Evolutionary conservation across 1,284 basidiomycete species (phyloP), one percentile per base, ranked within the genome.

Genomic region (Sphagnurus paluster): DNA sequence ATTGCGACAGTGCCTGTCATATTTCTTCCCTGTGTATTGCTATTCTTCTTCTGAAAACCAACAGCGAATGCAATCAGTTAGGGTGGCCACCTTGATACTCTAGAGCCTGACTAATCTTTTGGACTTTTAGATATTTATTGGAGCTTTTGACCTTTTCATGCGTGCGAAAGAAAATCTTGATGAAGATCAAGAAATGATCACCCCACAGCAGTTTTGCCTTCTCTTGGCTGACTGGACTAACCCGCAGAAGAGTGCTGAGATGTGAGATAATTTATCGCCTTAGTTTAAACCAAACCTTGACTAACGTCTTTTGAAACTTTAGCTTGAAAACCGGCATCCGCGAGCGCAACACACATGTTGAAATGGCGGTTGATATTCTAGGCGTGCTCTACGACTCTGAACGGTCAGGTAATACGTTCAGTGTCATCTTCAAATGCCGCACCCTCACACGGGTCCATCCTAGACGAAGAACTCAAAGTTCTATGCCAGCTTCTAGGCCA

Each of bases 221-320:
- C 82, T 98, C 69, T 79, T 99, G 55, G 73, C 90, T 2, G 94
- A 98, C 59, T 99, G 96, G 96, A 92, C 89, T 1, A 90, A 98
- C 64, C 91, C 95, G 0, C 75, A 81, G 56, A 95, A 93, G 61
- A 80, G 80, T 23, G 76, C 86, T 75, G 46, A 59, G 39, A 52
- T 61, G 69, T 71, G 35, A 46, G 65, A 17, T 34, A n/a, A 39
- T 49, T 16, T 28, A 21, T 36, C 20, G 39, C 5, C 26, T n/a
- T 43, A 25, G n/a, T 43, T 35, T 13, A 29, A 1, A 32, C 21
- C 17, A n/a, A n/a, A n/a, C 16, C 17, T 33, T 10, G 25, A 26
- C 25, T 25, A 19, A 41, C 25, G 4, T 13, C 35, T 34, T 29
- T 28, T 21, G n/a, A n/a, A n/a, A n/a, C n/a, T 17, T 14, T 39